Percentiles rank a stretch among this genome's conserved stretches.
Evolutionary conservation across 306 rosid genomes (phyloP).

Genomic region (Pyrus betulifolia): DNA sequence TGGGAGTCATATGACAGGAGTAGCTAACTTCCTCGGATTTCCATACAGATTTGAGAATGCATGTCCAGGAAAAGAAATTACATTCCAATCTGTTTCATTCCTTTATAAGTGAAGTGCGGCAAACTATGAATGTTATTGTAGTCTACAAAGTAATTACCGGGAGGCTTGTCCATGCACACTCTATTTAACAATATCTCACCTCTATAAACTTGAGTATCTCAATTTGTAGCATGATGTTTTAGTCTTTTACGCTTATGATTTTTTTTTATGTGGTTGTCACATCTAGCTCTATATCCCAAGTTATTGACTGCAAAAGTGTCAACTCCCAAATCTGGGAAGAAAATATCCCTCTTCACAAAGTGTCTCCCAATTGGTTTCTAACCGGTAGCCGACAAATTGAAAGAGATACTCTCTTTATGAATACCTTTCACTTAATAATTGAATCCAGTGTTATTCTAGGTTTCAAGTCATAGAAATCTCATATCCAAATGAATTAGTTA

Average conservation of each 20-base stretch:
- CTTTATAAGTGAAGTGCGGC: background rate
- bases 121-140: background rate
- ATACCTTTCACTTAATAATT: background rate
- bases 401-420: background rate
- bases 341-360: background rate
- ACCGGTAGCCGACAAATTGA: background rate
- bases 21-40: background rate
- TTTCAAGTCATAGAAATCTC: background rate
- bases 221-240: background rate
- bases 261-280: background rate
- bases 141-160: background rate
- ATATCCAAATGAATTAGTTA: background rate
- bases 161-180: background rate
- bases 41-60: background rate
- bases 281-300: background rate
- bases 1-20: constrained; percentile 2
- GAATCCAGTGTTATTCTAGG: background rate
- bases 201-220: background rate
- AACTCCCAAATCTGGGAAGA: background rate
- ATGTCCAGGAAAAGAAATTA: background rate
- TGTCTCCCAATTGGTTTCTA: background rate
- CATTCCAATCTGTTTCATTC: background rate
- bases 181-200: background rate
- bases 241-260: background rate
- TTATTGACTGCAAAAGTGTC: background rate